These are phyloP conservation scores for Vitis hybrid DNA, from an alignment of 177 flowering plant species.

Conservation along the genomic window DNA sequence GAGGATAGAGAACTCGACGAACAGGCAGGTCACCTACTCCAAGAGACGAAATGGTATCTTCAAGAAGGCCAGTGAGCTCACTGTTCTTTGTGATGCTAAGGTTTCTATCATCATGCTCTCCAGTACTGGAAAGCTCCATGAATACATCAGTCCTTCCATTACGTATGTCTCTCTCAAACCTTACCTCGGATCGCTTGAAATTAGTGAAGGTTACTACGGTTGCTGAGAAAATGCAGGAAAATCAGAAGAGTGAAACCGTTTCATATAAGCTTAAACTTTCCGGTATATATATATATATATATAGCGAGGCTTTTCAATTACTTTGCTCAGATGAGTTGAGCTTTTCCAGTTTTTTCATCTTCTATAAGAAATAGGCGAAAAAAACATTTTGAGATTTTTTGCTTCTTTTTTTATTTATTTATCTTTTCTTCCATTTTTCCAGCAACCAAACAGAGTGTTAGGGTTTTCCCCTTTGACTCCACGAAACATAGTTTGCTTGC, in stretches of 20 bases:
- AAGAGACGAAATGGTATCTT: constrained; percentile 55
- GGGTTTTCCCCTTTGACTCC: too few relatives aligned
- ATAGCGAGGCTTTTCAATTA: too few relatives aligned
- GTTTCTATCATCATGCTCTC: constrained; percentile 65
- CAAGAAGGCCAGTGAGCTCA: constrained; percentile 65
- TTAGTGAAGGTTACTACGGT: too few relatives aligned
- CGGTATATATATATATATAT: too few relatives aligned
- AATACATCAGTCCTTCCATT: constrained; percentile 42
- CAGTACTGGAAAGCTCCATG: constrained; percentile 42
- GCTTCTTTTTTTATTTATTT: not conserved
- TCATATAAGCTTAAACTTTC: too few relatives aligned
- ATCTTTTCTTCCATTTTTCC: not conserved
- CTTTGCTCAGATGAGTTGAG: too few relatives aligned
- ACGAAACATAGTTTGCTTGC: too few relatives aligned
- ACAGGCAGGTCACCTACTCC: constrained; percentile 72
- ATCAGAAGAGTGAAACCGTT: too few relatives aligned
- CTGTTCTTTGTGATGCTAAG: constrained; percentile 65
- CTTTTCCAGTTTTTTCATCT: too few relatives aligned
- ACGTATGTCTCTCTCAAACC: constrained; percentile 29
- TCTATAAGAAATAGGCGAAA: too few relatives aligned
- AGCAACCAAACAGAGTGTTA: too few relatives aligned
- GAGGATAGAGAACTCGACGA: constrained; percentile 66
- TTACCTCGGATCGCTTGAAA: not conserved
- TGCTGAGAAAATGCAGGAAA: too few relatives aligned
- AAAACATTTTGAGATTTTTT: not conserved